Evolutionary conservation across 1,139 yeast genomes (phyloP).

Genomic region (Spathaspora sp.): DNA sequence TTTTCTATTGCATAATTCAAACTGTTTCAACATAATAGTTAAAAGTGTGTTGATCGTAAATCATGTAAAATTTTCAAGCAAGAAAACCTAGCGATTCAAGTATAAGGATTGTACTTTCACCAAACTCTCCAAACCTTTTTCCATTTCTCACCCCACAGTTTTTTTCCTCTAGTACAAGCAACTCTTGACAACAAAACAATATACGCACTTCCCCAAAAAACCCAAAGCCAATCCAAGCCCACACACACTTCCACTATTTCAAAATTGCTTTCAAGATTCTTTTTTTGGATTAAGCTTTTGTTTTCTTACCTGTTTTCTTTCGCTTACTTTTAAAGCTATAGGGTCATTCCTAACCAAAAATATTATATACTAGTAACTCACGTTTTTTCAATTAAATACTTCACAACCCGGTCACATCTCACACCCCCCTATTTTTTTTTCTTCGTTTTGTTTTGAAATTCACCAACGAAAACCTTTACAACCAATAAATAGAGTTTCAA

Average conservation of each 20-base stretch:
- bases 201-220: no score
- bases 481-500: not conserved
- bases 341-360: not conserved
- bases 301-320: not conserved
- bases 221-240: no score
- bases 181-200: not conserved
- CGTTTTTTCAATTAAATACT: not conserved
- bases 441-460: not conserved
- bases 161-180: not conserved
- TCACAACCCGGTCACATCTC: not conserved
- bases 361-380: not conserved
- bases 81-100: no score
- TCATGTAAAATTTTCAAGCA: not conserved
- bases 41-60: no score
- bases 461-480: not conserved
- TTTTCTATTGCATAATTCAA: no score
- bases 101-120: no score
- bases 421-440: not conserved
- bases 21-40: not conserved
- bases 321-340: no score
- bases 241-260: not conserved
- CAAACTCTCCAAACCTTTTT: no score
- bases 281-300: no score
- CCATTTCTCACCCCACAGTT: slow-evolving; percentile 1
- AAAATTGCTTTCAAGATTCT: no score